Evolutionary conservation across 2,329 filamentous ascomycete genomes (phyloP).

Genomic region (Lasiodiplodia theobromae): DNA sequence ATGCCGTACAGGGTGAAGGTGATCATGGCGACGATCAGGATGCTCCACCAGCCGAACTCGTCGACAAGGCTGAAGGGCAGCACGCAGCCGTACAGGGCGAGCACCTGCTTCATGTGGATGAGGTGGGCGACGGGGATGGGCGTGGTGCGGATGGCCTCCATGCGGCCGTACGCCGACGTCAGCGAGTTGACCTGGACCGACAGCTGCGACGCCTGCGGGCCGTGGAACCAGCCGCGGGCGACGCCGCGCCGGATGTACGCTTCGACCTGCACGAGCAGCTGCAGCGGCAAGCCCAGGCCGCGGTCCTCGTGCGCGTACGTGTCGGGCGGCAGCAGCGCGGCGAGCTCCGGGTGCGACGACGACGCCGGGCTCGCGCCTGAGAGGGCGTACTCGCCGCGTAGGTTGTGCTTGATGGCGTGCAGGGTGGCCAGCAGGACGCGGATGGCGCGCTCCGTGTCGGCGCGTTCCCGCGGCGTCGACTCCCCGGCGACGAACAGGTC

Average conservation of each 20-base stretch:
- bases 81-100: slow-evolving; percentile 66
- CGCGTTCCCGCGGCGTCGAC: slow-evolving; percentile 50
- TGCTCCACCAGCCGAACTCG: slow-evolving; percentile 68
- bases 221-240: slow-evolving; percentile 65
- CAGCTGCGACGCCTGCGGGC: slow-evolving; percentile 65
- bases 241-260: slow-evolving; percentile 65
- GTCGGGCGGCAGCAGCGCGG: slow-evolving; percentile 42
- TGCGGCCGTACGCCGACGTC: slow-evolving; percentile 65
- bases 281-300: slow-evolving; percentile 66
- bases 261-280: slow-evolving; percentile 67
- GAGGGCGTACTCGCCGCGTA: slow-evolving; percentile 65
- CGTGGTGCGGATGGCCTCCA: slow-evolving; percentile 72
- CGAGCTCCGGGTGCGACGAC: slow-evolving; percentile 39
- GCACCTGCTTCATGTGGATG: slow-evolving; percentile 70
- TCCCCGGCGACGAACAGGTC: slow-evolving; percentile 33
- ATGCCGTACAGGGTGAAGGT: slow-evolving; percentile 71
- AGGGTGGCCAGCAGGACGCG: slow-evolving; percentile 67
- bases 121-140: slow-evolving; percentile 70
- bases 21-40: slow-evolving; percentile 66
- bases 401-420: slow-evolving; percentile 69
- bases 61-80: slow-evolving; percentile 69
- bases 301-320: slow-evolving; percentile 59
- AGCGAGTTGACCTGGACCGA: slow-evolving; percentile 64
- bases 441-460: slow-evolving; percentile 66
- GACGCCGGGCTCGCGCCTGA: slow-evolving; percentile 23